phyloP scores from a whole-genome alignment of 2,329 filamentous ascomycete species.

The Pyricularia grisea region DNA sequence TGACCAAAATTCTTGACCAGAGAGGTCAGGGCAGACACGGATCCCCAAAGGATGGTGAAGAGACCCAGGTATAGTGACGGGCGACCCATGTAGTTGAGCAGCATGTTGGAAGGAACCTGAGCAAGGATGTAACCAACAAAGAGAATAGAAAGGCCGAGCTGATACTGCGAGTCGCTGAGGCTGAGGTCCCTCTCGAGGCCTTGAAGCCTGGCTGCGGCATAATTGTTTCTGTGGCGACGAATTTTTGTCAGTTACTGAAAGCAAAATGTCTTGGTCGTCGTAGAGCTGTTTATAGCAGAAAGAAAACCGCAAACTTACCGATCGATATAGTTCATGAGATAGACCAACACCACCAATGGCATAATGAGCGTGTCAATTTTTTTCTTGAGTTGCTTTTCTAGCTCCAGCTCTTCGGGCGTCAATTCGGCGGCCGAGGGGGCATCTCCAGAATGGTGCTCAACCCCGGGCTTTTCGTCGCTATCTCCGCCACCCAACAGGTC shows the following conservation, averaged over 20 bases:
- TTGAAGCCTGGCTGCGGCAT: conserved; percentile 2
- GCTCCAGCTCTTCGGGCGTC: conserved; percentile 7
- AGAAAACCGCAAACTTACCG: conserved; percentile 13
- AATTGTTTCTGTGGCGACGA: conserved; percentile 1
- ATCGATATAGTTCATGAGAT: conserved; percentile 56
- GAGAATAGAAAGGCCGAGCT: conserved; percentile 11
- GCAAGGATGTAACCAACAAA: conserved; percentile 12
- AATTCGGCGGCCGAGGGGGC: not conserved
- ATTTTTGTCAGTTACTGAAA: not conserved
- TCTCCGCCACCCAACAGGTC: not conserved
- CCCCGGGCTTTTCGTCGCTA: not conserved
- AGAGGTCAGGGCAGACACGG: conserved; percentile 4
- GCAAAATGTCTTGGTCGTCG: no score
- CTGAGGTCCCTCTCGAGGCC: not conserved
- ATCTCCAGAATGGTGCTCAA: not conserved
- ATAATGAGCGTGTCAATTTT: conserved; percentile 54
- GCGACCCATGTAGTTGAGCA: conserved; percentile 6
- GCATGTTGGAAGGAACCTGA: conserved; percentile 10
- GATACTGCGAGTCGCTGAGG: conserved; percentile 2
- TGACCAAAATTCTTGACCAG: conserved; percentile 6
- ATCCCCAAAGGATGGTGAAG: conserved; percentile 7
- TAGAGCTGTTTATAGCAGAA: no score
- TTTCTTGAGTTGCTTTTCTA: conserved; percentile 44
- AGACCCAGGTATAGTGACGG: conserved; percentile 6
- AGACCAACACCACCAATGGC: conserved; percentile 54